Percentiles rank a stretch among this genome's conserved stretches.
Conservation (phyloP, 148 eudicot genomes). For the Rhododendron mucronatum region DNA sequence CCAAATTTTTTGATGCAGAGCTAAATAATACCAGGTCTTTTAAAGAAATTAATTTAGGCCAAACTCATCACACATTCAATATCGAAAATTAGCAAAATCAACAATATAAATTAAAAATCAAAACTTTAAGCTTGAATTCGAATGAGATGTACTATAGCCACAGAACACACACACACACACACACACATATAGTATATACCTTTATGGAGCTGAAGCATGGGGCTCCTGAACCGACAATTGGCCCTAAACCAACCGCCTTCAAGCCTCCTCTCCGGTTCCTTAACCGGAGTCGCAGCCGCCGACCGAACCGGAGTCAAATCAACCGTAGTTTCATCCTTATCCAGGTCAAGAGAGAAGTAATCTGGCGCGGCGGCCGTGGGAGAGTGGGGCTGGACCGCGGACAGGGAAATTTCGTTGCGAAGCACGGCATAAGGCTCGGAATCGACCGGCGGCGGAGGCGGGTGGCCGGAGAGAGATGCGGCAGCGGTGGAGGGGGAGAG, state of each 20-base stretch:
- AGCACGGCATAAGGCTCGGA: constrained; percentile 48
- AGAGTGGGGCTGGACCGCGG: constrained; percentile 13
- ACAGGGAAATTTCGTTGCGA: constrained; percentile 58
- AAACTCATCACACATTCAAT: not conserved
- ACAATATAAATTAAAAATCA: too few species aligned
- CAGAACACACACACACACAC: not conserved
- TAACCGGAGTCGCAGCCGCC: constrained; percentile 11
- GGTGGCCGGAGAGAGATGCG: not conserved
- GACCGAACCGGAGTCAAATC: constrained; percentile 10
- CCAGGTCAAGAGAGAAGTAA: constrained; percentile 66
- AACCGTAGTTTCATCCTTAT: constrained; percentile 15
- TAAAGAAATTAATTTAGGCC: not conserved
- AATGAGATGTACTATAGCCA: not conserved
- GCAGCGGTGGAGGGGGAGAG: constrained; percentile 29
- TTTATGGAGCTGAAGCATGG: constrained; percentile 95
- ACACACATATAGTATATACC: constrained; percentile 31
- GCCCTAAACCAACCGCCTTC: constrained; percentile 88
- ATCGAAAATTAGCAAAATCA: not conserved
- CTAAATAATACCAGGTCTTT: not conserved
- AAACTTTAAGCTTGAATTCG: not conserved
- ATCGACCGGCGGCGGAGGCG: constrained; percentile 21
- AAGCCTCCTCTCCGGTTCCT: constrained; percentile 37
- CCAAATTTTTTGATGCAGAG: not conserved
- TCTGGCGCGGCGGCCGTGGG: constrained; percentile 40
- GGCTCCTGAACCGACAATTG: constrained; percentile 68